Conservation (phyloP, 768 basidiomycete genomes). For the Antrodiella citrinella region DNA sequence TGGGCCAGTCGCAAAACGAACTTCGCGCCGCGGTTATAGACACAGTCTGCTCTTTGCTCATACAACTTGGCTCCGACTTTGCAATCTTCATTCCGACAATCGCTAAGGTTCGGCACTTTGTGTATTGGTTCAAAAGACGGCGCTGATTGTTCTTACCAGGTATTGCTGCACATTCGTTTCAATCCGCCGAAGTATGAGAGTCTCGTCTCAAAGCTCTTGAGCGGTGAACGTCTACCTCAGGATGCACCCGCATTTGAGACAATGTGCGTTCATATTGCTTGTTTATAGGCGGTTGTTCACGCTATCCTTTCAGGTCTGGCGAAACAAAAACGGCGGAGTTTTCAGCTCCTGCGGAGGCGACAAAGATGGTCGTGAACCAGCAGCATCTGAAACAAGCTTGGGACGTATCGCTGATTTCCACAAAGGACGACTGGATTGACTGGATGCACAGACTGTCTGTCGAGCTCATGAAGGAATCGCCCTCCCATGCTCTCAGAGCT, state of each 20-base stretch:
- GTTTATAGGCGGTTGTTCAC: constrained; percentile 2
- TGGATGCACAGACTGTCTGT: constrained; percentile 93
- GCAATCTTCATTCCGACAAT: constrained; percentile 97
- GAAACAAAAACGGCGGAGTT: constrained; percentile 66
- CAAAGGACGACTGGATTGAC: constrained; percentile 85
- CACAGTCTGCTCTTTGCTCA: constrained; percentile 82
- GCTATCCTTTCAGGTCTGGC: constrained; percentile 29
- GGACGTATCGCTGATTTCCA: constrained; percentile 73
- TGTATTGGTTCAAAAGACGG: constrained; percentile 6
- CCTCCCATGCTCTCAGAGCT: constrained; percentile 94
- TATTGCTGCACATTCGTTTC: constrained; percentile 68
- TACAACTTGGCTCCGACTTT: constrained; percentile 93
- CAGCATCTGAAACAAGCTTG: constrained; percentile 96
- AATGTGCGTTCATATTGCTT: constrained; percentile 34
- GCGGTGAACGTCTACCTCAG: constrained; percentile 86
- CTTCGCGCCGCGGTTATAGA: constrained; percentile 85
- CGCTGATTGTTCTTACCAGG: constrained; percentile 33
- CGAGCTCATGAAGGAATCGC: constrained; percentile 97
- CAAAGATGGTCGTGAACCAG: constrained; percentile 91
- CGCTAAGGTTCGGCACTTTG: constrained; percentile 86
- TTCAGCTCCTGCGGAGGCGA: constrained; percentile 71
- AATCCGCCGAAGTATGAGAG: constrained; percentile 80
- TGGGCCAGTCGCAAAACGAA: constrained; percentile 69
- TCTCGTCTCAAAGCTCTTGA: constrained; percentile 81
- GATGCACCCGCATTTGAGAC: constrained; percentile 69